These are phyloP conservation scores for Gossypium mustelinum DNA, from an alignment of 345 rosid genomes.

Conservation along the genomic window DNA sequence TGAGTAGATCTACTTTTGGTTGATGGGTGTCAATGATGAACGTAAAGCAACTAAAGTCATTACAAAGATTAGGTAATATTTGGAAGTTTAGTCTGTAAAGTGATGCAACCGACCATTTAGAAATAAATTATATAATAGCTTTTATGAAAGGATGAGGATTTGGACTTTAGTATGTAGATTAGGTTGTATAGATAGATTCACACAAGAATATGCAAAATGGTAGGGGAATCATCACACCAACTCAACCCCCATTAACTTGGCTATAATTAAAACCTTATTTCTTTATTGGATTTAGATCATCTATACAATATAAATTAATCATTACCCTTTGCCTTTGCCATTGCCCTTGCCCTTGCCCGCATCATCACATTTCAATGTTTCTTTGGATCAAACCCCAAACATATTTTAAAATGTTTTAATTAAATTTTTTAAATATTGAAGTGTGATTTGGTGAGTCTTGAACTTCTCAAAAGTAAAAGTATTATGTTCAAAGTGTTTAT, in stretches of 20 bases:
- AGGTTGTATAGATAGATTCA: constrained; percentile 11
- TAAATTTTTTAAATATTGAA: too few species aligned
- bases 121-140: too few species aligned
- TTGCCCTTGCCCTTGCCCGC: neutral
- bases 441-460: too few species aligned
- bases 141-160: neutral
- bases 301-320: neutral
- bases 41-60: neutral
- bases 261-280: neutral
- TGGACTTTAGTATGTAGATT: neutral
- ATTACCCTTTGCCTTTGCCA: too few species aligned
- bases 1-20: neutral
- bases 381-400: too few species aligned
- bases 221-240: constrained; percentile 15
- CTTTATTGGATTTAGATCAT: neutral
- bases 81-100: constrained; percentile 7
- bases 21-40: neutral
- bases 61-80: constrained; percentile 7
- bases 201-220: neutral
- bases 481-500: too few species aligned
- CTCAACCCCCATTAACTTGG: neutral
- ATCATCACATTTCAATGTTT: too few species aligned
- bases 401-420: too few species aligned
- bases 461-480: rapidly evolving
- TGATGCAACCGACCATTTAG: neutral